phyloP scores from a whole-genome alignment of 768 basidiomycete genomes.

The Rhodotorula graminis region DNA sequence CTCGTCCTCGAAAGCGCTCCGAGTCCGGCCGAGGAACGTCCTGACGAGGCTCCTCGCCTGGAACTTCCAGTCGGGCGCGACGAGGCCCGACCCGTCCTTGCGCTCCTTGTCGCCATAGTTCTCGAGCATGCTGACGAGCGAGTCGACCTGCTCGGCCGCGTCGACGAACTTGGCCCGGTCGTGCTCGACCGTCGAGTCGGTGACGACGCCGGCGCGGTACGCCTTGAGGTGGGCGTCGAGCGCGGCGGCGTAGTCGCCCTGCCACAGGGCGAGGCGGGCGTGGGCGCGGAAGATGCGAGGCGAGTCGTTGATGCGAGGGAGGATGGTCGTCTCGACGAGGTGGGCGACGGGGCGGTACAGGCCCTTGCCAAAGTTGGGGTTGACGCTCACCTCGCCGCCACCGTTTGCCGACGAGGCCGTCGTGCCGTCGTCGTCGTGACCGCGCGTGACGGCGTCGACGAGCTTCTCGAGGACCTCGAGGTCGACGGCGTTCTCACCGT shows the following conservation, averaged over 20 bases:
- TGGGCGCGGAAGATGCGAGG: slow-evolving; percentile 76
- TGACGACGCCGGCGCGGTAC: slow-evolving; percentile 67
- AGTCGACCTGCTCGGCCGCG: slow-evolving; percentile 72
- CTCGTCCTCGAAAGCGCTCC: slow-evolving; percentile 77
- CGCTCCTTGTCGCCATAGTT: slow-evolving; percentile 67
- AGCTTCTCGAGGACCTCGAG: slow-evolving; percentile 81
- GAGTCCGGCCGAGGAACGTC: slow-evolving; percentile 80
- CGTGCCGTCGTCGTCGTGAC: slow-evolving; percentile 41
- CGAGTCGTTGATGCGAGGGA: slow-evolving; percentile 69
- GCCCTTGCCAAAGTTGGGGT: slow-evolving; percentile 64
- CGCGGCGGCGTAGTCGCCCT: slow-evolving; percentile 67
- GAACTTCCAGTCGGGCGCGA: slow-evolving; percentile 62
- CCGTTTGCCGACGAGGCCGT: not conserved
- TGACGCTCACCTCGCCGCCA: slow-evolving; percentile 39
- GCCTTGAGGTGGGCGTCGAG: slow-evolving; percentile 77
- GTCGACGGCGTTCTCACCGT: slow-evolving; percentile 63
- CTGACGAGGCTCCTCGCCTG: slow-evolving; percentile 81
- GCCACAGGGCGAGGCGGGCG: slow-evolving; percentile 71
- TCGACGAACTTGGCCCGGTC: slow-evolving; percentile 67
- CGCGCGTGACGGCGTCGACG: slow-evolving; percentile 76
- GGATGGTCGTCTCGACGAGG: slow-evolving; percentile 70
- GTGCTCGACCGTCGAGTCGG: slow-evolving; percentile 59
- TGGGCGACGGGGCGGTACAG: slow-evolving; percentile 63
- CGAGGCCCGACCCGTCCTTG: slow-evolving; percentile 41
- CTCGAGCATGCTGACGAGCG: slow-evolving; percentile 72